Evolutionary conservation across 805 yeast species (phyloP), one percentile per base, ranked within the genome.

Genomic region (Lipomyces orientalis): DNA sequence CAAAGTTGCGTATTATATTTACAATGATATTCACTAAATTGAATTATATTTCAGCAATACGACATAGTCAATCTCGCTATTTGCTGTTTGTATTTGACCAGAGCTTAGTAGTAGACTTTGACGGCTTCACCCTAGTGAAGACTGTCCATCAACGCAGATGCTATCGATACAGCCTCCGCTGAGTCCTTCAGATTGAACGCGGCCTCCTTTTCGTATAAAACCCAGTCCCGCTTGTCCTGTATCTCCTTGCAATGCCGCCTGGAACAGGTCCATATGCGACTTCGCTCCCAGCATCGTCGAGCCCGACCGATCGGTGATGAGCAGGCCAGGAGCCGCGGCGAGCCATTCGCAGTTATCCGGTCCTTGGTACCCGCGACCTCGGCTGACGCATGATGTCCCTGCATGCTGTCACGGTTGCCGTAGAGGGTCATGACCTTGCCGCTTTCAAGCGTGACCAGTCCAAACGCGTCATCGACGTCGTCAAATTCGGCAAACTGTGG

Each of bases 221-320:
- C 54, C 73, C 71, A 70, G 59, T 89, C 75, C 12, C 70, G 51
- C 61, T 68, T 68, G 4, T 64, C 71, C 33, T 37, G 58, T 31
- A 66, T 37, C 65, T 70, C 73, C 43, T 31, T 54, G 54, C 55
- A 62, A 68, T n/a, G 70, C 73, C 31, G 54, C 64, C 4, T 35
- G 52, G 43, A 70, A 64, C 8, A 65, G 55, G 52, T 67, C 64
- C 66, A 62, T 55, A 14, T 71, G 73, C 29, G 25, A 39, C 7
- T 19, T 29, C 2, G 73, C 60, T 0, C 69, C 67, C 10, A 37
- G 54, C 67, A 66, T 64, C 10, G 61, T 43, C 12, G 73, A 67
- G 14, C 73, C 73, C 25, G 22, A 39, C 25, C 49, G 62, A 39
- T 67, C 67, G 22, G 69, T 64, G 22, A 66, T 54, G 33, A 67